Base-by-base conservation (phyloP, 2,329 filamentous ascomycete genomes). In the Fusarium austroafricanum region DNA sequence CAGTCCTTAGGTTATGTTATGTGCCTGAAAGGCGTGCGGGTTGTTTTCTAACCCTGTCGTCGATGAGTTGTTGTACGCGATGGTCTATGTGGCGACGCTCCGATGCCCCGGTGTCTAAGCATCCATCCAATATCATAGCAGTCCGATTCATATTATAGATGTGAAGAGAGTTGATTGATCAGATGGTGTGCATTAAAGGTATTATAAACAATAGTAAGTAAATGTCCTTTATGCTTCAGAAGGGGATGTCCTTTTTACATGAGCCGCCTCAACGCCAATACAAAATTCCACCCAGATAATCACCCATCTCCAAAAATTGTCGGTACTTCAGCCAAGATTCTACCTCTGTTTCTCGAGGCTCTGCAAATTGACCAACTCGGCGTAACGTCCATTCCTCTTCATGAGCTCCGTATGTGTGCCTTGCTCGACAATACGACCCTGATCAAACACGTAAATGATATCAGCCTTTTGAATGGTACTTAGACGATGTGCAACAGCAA, bases 391-490 rank as follows among this genome's bases (percentile, higher is more conserved):
- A 67, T 89, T 88, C 75, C 83, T 85, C 69, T 83, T 85, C 86
- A 92, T 89, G 72, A 95, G 77, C 75, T 93, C 91, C 1, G 81
- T 74, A 76, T 98, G 95, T 10, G 89, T 93, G 7, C 95, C 95
- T 70, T 87, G 86, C 82, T 98, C 95, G 2, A 96, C 92, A 42
- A 98, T 88, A 61, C 88, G 86, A 10, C 95, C 96, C 73, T 92
- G 90, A 78, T 97, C 94, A 76, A 98, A 96, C n/a, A 98, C 95
- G 70, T 96, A 97, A 72, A 98, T 98, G 47, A 95, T 82, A 76
- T 98, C 95, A 1, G 95, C 95, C 77, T 96, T 94, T 77, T 97
- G 94, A 63, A 98, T 97, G 0, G 96, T 97, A 75, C 90, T 93
- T 8, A 99, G 82, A 23, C 96, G 86, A 79, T 99, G 95, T 5